Evolutionary conservation across 2,329 filamentous ascomycete genomes (phyloP).

Genomic region (Aspergillus tanneri): DNA sequence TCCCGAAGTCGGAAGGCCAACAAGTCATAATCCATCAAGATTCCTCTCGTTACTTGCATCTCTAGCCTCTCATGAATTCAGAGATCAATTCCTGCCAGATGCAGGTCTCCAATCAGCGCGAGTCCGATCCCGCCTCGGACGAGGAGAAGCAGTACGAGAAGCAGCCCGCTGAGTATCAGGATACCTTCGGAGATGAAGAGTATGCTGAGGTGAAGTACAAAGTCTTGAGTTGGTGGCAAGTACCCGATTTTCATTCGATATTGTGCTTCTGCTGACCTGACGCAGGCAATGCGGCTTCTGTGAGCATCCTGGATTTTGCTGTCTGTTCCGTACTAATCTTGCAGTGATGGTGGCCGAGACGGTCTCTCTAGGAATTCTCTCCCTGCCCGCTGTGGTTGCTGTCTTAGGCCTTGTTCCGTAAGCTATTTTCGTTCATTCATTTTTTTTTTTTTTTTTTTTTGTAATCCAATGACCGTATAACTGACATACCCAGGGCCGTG

Average conservation of each 20-base stretch:
- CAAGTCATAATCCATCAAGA: no score
- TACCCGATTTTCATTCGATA: background rate
- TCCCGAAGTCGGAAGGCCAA: background rate
- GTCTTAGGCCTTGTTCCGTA: constrained; percentile 52
- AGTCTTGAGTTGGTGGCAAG: constrained; percentile 46
- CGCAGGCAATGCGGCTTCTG: constrained; percentile 42
- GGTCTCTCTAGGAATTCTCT: constrained; percentile 56
- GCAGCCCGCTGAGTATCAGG: constrained; percentile 14
- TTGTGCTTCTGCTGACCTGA: background rate
- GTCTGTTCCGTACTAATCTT: constrained; percentile 3
- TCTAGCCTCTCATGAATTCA: background rate
- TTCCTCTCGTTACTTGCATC: no score
- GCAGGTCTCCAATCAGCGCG: background rate
- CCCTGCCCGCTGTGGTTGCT: constrained; percentile 53
- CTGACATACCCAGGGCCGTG: constrained; percentile 29
- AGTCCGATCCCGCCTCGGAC: constrained; percentile 10
- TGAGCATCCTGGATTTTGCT: constrained; percentile 19
- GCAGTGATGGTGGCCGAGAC: constrained; percentile 57
- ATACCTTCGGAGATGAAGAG: constrained; percentile 37
- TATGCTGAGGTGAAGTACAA: constrained; percentile 49
- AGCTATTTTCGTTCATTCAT: no score
- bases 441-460: background rate
- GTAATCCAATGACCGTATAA: background rate
- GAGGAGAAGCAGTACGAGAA: constrained; percentile 17
- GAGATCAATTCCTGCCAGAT: background rate